Conservation (phyloP, 768 basidiomycete species). For the Podaxis sp. region DNA sequence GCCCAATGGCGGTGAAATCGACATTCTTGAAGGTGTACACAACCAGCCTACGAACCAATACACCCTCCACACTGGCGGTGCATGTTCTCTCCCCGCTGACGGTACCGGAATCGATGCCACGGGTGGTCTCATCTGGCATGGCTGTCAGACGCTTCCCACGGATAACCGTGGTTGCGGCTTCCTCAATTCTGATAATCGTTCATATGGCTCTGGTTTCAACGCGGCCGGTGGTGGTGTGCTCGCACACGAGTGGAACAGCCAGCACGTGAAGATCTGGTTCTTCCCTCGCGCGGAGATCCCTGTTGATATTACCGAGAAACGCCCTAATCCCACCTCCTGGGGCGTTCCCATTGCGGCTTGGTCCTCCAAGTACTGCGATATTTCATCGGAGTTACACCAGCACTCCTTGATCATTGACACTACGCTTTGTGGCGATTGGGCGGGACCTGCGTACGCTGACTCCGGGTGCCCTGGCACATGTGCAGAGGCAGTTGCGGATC, state of each 20-base stretch:
- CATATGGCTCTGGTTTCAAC: slow-evolving; percentile 45
- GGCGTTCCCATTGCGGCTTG: slow-evolving; percentile 50
- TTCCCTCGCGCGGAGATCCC: slow-evolving; percentile 51
- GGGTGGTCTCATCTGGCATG: slow-evolving; percentile 24
- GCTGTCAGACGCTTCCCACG: slow-evolving; percentile 37
- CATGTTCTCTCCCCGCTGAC: slow-evolving; percentile 33
- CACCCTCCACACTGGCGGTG: slow-evolving; percentile 57
- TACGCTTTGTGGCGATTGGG: slow-evolving; percentile 46
- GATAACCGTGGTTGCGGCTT: slow-evolving; percentile 51
- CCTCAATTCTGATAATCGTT: slow-evolving; percentile 32
- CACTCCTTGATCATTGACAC: slow-evolving; percentile 47
- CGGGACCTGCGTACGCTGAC: slow-evolving; percentile 28
- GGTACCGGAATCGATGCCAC: slow-evolving; percentile 17
- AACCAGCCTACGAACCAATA: slow-evolving; percentile 54
- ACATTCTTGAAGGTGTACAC: slow-evolving; percentile 74
- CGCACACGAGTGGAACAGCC: slow-evolving; percentile 47
- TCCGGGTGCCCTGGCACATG: slow-evolving; percentile 45
- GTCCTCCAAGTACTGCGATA: slow-evolving; percentile 45
- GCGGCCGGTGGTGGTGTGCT: slow-evolving; percentile 46
- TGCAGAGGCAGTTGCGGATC: slow-evolving; percentile 45
- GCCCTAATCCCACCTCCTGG: slow-evolving; percentile 50
- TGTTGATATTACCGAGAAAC: slow-evolving; percentile 41
- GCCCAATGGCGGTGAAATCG: slow-evolving; percentile 61
- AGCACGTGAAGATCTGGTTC: slow-evolving; percentile 53
- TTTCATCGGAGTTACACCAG: slow-evolving; percentile 44